These are phyloP conservation scores for Vanderwaltozyma verrucispora DNA, from an alignment of 805 yeast genomes.

Conservation along the genomic window DNA sequence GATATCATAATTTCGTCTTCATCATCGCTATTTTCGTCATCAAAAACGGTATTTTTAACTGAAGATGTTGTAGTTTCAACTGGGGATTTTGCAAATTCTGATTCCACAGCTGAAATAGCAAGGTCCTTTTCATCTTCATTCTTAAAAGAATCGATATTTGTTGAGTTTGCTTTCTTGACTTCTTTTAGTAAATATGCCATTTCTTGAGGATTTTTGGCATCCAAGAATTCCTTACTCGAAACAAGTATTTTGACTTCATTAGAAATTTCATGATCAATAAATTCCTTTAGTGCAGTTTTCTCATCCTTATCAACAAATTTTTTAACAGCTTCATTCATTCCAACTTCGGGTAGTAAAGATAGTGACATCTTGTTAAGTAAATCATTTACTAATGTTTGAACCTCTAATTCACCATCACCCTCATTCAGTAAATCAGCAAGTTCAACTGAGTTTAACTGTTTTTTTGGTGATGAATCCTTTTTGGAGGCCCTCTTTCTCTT, in stretches of 20 bases:
- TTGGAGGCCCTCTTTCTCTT: constrained; percentile 32
- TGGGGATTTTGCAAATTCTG: constrained; percentile 1
- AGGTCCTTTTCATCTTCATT: neutral
- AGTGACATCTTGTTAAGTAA: constrained; percentile 54
- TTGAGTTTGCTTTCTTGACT: constrained; percentile 29
- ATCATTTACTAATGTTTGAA: constrained; percentile 53
- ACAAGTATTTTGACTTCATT: constrained; percentile 42
- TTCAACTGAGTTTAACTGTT: constrained; percentile 7
- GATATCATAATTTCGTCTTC: constrained; percentile 5
- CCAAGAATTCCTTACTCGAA: constrained; percentile 31
- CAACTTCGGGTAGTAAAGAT: constrained; percentile 61
- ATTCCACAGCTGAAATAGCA: neutral
- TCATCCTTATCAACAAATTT: constrained; percentile 77
- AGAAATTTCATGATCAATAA: constrained; percentile 45
- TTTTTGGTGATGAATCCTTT: constrained; percentile 6
- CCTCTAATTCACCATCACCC: constrained; percentile 36
- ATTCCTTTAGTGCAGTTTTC: constrained; percentile 55
- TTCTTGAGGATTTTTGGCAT: constrained; percentile 33
- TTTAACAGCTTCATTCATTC: constrained; percentile 62
- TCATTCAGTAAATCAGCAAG: constrained; percentile 9
- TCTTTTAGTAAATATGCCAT: constrained; percentile 36
- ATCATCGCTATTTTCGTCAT: too few relatives aligned
- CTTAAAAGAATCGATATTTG: constrained; percentile 3
- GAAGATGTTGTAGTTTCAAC: too few relatives aligned
- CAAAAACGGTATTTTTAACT: too few relatives aligned